Percentiles rank a stretch among this genome's conserved stretches.
Evolutionary conservation across 2,329 filamentous ascomycete species (phyloP).

Genomic region (Chrysoporthe austroafricana): DNA sequence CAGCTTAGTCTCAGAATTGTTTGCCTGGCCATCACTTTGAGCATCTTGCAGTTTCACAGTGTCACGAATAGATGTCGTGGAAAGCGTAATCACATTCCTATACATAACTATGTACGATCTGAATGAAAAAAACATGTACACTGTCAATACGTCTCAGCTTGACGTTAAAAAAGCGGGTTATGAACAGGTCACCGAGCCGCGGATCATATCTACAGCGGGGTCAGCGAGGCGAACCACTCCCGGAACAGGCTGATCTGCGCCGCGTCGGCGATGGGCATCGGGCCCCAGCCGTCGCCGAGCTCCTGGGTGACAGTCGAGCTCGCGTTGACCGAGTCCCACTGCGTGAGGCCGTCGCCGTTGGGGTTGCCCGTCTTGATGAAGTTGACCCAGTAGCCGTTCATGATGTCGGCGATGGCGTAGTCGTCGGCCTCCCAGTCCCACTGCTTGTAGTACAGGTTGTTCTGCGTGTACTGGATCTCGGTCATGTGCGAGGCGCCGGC

Average conservation of each 20-base stretch:
- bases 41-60: no score
- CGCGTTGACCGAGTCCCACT: slow-evolving; percentile 25
- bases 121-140: neutral
- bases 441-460: slow-evolving; percentile 38
- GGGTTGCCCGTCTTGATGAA: slow-evolving; percentile 23
- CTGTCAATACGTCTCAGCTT: neutral
- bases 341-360: slow-evolving; percentile 22
- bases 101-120: neutral
- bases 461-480: slow-evolving; percentile 44
- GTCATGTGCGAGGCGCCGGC: slow-evolving; percentile 42
- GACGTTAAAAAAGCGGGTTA: no score
- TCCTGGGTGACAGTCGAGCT: slow-evolving; percentile 27
- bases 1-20: no score
- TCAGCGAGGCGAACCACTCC: slow-evolving; percentile 27
- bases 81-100: neutral
- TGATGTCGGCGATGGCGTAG: slow-evolving; percentile 23
- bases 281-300: slow-evolving; percentile 30
- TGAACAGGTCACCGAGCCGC: no score
- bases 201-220: slow-evolving; percentile 2
- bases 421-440: slow-evolving; percentile 18
- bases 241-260: slow-evolving; percentile 27
- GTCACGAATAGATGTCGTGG: neutral
- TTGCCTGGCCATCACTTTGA: no score
- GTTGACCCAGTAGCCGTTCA: slow-evolving; percentile 28
- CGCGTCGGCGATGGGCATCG: slow-evolving; percentile 25